Conservation (phyloP, 768 basidiomycete species). For the Phylloporus arenicola region DNA sequence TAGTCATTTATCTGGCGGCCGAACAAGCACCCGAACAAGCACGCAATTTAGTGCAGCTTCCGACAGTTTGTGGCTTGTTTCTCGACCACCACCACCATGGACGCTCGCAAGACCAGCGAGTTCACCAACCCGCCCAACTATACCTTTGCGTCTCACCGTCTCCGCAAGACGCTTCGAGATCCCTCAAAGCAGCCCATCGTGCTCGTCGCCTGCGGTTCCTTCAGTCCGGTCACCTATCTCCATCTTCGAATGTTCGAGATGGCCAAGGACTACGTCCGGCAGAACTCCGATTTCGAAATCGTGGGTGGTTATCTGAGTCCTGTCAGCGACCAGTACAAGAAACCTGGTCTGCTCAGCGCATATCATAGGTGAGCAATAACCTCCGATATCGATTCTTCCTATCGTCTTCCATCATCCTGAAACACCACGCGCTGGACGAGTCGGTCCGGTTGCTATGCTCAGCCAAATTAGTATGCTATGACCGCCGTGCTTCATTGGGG, state of each 20-base stretch:
- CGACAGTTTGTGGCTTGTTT: neutral
- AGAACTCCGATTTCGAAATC: conserved; percentile 90
- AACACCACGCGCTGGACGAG: conserved; percentile 1
- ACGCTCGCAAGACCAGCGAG: conserved; percentile 17
- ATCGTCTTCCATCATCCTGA: neutral
- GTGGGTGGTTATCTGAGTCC: conserved; percentile 95
- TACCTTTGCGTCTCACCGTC: conserved; percentile 61
- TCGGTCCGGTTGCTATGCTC: neutral
- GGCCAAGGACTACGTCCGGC: conserved; percentile 93
- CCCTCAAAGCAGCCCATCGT: conserved; percentile 78
- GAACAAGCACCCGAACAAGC: conserved; percentile 4
- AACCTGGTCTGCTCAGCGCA: conserved; percentile 86
- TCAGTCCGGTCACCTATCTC: conserved; percentile 96
- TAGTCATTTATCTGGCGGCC: neutral
- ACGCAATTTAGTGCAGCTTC: neutral
- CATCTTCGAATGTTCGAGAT: conserved; percentile 99
- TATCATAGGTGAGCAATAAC: conserved; percentile 68
- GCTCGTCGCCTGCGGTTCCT: conserved; percentile 95
- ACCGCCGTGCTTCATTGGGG: conserved; percentile 16
- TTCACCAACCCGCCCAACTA: conserved; percentile 68
- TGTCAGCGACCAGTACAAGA: conserved; percentile 95
- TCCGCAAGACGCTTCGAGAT: conserved; percentile 52
- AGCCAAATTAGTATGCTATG: conserved; percentile 7
- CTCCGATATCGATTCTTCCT: neutral
- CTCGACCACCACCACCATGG: conserved; percentile 16